These are phyloP conservation scores for Keqinozyma sinolaborantium DNA, from an alignment of 1,139 yeast species.

Conservation along the genomic window DNA sequence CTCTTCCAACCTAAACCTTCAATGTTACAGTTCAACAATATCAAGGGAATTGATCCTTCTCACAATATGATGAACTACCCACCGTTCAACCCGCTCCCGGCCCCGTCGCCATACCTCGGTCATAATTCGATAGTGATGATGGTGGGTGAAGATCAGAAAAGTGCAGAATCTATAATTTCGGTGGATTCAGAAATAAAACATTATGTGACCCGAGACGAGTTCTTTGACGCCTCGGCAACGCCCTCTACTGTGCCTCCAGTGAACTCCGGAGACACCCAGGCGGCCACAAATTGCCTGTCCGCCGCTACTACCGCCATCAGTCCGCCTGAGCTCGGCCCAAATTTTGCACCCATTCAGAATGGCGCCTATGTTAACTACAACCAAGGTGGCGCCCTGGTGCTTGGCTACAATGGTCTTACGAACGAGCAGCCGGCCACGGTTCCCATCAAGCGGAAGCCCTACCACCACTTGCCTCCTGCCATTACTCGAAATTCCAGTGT, in stretches of 20 bases:
- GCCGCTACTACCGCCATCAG: neutral
- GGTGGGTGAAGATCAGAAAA: too few relatives aligned
- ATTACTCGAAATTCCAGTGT: conserved; percentile 17
- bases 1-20: conserved; percentile 12
- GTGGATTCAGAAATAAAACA: conserved; percentile 10
- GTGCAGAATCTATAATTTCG: conserved; percentile 8
- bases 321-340: neutral
- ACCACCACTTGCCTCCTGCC: conserved; percentile 12
- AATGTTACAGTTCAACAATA: conserved; percentile 8
- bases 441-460: conserved; percentile 4
- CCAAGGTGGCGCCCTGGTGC: neutral
- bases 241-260: too few relatives aligned
- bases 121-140: conserved; percentile 10
- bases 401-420: too few relatives aligned
- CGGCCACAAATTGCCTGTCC: conserved; percentile 1
- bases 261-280: neutral
- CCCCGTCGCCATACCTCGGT: conserved; percentile 13
- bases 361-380: neutral
- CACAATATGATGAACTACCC: conserved; percentile 24
- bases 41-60: conserved; percentile 20
- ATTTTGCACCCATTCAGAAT: neutral
- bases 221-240: too few relatives aligned
- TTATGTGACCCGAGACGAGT: too few relatives aligned
- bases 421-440: conserved; percentile 2
- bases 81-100: conserved; percentile 21